Conservation (phyloP, 2,329 filamentous ascomycete species). For the Curvularia verruculosa region DNA sequence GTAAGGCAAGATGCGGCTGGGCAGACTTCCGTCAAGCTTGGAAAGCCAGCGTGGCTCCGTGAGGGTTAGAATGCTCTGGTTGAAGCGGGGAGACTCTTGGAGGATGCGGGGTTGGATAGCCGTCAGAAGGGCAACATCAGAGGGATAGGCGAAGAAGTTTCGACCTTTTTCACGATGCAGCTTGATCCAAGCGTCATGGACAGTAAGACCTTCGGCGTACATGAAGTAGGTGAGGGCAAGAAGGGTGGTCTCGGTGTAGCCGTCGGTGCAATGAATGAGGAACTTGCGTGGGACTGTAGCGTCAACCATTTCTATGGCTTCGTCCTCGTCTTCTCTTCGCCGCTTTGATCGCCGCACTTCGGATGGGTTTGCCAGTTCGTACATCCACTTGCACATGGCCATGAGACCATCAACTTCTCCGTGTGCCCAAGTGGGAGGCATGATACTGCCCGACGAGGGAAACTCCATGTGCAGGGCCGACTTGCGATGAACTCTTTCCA, state of each 20-base stretch:
- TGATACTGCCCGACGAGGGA: constrained; percentile 90
- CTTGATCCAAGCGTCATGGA: constrained; percentile 85
- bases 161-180: constrained; percentile 80
- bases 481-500: constrained; percentile 50
- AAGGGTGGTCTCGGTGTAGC: constrained; percentile 93
- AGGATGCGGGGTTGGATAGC: constrained; percentile 78
- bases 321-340: constrained; percentile 54
- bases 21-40: constrained; percentile 85
- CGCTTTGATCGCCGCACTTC: constrained; percentile 50
- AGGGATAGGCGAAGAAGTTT: constrained; percentile 96
- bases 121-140: constrained; percentile 82
- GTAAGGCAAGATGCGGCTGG: constrained; percentile 86
- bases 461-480: constrained; percentile 73
- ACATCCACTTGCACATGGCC: constrained; percentile 88
- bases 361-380: constrained; percentile 74
- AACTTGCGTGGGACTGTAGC: constrained; percentile 64
- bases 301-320: constrained; percentile 63
- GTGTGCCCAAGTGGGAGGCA: constrained; percentile 82
- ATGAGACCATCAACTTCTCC: constrained; percentile 82
- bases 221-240: constrained; percentile 90
- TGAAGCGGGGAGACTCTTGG: constrained; percentile 66
- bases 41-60: constrained; percentile 80
- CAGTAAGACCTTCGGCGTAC: constrained; percentile 81
- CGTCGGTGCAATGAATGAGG: constrained; percentile 91
- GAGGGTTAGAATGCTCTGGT: constrained; percentile 59